Base-by-base conservation (phyloP, 1,284 basidiomycete species). In the Boletus semigastroideus region DNA sequence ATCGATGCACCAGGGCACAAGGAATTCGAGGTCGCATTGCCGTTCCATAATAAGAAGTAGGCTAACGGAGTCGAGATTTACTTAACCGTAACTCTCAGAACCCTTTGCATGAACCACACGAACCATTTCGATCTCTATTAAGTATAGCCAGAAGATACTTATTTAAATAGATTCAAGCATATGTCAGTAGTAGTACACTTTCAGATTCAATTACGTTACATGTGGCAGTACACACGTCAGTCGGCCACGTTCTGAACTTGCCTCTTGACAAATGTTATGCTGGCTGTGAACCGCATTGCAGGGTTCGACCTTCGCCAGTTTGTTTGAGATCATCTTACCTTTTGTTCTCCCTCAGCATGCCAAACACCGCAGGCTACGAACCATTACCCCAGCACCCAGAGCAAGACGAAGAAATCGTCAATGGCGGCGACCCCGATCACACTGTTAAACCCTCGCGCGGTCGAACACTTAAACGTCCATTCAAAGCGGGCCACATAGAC, bases 401-500 rank as follows among this genome's bases (percentile, higher is more conserved):
- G 43, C 83, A 82, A 47, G 83, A 84, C 54, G 83, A 83, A 49
- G 67, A 70, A 13, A 82, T 82, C 46, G 73, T 79, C 49, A 48
- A 64, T 14, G 62, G 52, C 14, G 76, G 68, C 33, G 75, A 77
- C 33, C 51, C 53, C 67, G 69, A 33, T 57, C 69, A 39, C 57
- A 64, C 38, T 56, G 66, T 48, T 60, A 72, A 56, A 61, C 62
- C 61, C 51, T 62, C 55, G 38, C 69, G 59, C 43, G 67, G 72
- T 61, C 75, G 73, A 61, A 69, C 75, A 14, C 66, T 68, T 50
- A 77, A 77, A 58, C 78, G 80, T 51, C 59, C 77, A 49, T 69
- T 73, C 53, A 77, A 78, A 54, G 78, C 83, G 39, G 83, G 80
- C 37, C 79, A 79, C 59, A 87, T 91, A 63, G 88, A 91, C 76